Base-by-base conservation (phyloP, 2,329 filamentous ascomycete genomes). In the Seiridium unicorne region DNA sequence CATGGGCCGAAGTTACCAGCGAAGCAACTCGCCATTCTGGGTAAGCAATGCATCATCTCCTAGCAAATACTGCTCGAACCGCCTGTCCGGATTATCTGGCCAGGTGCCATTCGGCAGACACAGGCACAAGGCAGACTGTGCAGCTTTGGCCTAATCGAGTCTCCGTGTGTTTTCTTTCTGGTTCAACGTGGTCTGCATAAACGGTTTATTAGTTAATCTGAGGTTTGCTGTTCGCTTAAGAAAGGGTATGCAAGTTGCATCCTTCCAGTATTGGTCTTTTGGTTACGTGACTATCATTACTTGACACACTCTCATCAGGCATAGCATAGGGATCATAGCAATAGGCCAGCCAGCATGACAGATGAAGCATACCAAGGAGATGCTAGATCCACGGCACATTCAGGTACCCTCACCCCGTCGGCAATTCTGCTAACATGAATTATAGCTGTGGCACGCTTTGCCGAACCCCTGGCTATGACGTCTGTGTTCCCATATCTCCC, bases 21-120 rank as follows among this genome's bases (percentile, higher is more conserved):
- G 47, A 85, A 88, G 81, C 92, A 96, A 77, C 80, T 96, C 70
- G 78, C 87, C 48, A 93, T 96, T 70, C 78, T 96, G 64, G 88
- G 90, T 93, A 82, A 80, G 84, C 70, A 36, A 35, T 65, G 61
- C 35, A 47, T 53, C 60, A 57, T 59, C 44, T 56, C 62, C 63
- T 62, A 55, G 55, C 57, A 61, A 57, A 11, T 11, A 51, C 32
- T 8, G 8, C 6, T n/a, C 32, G 13, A 53, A 13, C 38, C 38
- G 18, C 18, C 18, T 26, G 18, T 2, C 18, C 18, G 18, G 18
- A 26, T 26, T 26, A 26, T 26, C 18, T 26, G 18, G 18, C 18
- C 18, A 26, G 18, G 18, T 26, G 18, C 18, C 18, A 26, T 26
- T 26, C 18, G 18, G 18, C 18, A 26, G 18, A 26, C 18, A 26